A percentile compares a stretch with the other conserved stretches of the same genome.
Evolutionary conservation across 2,329 filamentous ascomycete genomes (phyloP).

Genomic region (Clonostachys sp.): DNA sequence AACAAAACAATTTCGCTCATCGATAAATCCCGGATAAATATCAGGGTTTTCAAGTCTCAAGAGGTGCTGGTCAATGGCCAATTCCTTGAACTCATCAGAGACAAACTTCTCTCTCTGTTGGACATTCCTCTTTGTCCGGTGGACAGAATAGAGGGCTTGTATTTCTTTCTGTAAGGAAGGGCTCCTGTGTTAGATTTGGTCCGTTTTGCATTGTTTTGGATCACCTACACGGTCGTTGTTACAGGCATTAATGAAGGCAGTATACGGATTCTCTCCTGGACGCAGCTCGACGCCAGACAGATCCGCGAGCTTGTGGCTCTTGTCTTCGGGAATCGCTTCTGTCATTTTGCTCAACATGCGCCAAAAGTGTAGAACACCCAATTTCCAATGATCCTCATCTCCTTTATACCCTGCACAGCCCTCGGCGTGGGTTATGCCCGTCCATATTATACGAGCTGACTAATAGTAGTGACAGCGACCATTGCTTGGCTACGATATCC

Average conservation of each 20-base stretch:
- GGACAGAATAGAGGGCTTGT: constrained; percentile 66
- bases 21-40: constrained; percentile 64
- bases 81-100: constrained; percentile 59
- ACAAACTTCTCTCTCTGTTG: constrained; percentile 75
- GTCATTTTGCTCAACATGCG: no score
- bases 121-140: constrained; percentile 70
- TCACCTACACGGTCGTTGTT: constrained; percentile 58
- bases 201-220: not conserved
- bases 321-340: no score
- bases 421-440: no score
- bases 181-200: not conserved
- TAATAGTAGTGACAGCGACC: no score
- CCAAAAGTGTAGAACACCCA: no score
- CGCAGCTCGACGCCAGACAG: constrained; percentile 44
- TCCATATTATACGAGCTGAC: no score
- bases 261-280: constrained; percentile 68
- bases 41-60: constrained; percentile 60
- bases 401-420: no score
- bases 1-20: constrained; percentile 77
- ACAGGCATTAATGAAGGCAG: constrained; percentile 66
- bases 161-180: constrained; percentile 51
- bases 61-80: constrained; percentile 74
- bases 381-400: no score
- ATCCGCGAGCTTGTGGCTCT: constrained; percentile 42
- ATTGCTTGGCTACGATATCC: no score